Evolutionary conservation across 2,329 filamentous ascomycete species (phyloP).

Genomic region (Coleophoma crateriformis): DNA sequence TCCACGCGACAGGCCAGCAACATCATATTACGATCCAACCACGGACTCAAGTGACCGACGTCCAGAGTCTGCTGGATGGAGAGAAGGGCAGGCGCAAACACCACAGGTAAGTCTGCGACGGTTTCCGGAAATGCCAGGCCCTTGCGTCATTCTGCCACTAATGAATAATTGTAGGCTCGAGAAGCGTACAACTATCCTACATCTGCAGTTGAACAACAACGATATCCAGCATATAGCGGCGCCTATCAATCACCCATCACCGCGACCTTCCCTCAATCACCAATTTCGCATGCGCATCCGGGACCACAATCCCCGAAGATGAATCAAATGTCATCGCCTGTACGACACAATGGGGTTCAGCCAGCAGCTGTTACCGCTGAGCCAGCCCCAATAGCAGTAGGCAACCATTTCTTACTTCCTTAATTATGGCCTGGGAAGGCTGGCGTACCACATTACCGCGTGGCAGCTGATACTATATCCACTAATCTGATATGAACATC

Average conservation of each 20-base stretch:
- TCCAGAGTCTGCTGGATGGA: conserved; percentile 25
- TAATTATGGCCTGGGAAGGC: too few relatives aligned
- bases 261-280: conserved; percentile 42
- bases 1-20: conserved; percentile 32
- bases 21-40: conserved; percentile 39
- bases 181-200: conserved; percentile 44
- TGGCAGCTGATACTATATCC: background rate
- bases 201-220: conserved; percentile 34
- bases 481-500: background rate
- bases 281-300: conserved; percentile 41
- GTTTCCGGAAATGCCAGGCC: background rate
- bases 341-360: conserved; percentile 35
- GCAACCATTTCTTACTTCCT: too few relatives aligned
- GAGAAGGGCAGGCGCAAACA: conserved; percentile 19
- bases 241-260: conserved; percentile 43
- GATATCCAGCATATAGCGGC: conserved; percentile 40
- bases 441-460: background rate
- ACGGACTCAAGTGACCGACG: conserved; percentile 35
- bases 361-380: conserved; percentile 15
- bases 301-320: conserved; percentile 24
- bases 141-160: conserved; percentile 2
- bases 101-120: conserved; percentile 21
- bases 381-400: background rate
- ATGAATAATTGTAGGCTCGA: conserved; percentile 32
- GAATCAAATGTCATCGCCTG: conserved; percentile 41